Evolutionary conservation across 176 grass and related monocot genomes (phyloP).

Genomic region (Oryza glaberrima): DNA sequence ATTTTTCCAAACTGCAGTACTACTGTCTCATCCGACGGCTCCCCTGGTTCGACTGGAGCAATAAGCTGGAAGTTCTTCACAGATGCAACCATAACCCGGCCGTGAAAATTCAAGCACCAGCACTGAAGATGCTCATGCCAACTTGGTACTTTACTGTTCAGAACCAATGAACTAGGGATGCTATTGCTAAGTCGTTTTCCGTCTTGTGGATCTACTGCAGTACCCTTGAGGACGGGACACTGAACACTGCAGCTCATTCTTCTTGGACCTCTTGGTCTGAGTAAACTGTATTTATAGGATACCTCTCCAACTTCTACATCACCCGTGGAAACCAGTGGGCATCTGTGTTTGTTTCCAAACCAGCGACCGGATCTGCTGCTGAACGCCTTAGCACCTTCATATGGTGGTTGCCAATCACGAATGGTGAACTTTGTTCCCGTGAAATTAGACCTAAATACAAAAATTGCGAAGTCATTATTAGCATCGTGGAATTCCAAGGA

Average conservation of each 20-base stretch:
- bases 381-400: conserved; percentile 46
- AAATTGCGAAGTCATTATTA: background rate
- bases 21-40: conserved; percentile 45
- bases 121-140: conserved; percentile 70
- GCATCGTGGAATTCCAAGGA: background rate
- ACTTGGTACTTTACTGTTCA: conserved; percentile 61
- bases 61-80: conserved; percentile 78
- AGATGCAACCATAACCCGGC: conserved; percentile 59
- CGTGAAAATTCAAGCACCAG: conserved; percentile 75
- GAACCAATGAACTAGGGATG: conserved; percentile 27
- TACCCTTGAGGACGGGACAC: conserved; percentile 11
- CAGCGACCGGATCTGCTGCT: conserved; percentile 40
- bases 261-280: conserved; percentile 58
- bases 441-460: conserved; percentile 57
- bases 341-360: conserved; percentile 52
- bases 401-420: conserved; percentile 44
- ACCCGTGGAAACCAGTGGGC: conserved; percentile 36
- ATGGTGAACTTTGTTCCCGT: conserved; percentile 59
- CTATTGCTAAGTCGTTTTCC: background rate
- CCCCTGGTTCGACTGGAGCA: conserved; percentile 4
- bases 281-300: conserved; percentile 57
- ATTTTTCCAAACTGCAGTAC: conserved; percentile 72
- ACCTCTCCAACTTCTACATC: conserved; percentile 54
- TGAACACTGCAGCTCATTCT: conserved; percentile 61
- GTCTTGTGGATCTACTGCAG: background rate